Evolutionary conservation across 495 filamentous ascomycete species (phyloP), one percentile per base, ranked within the genome.

Genomic region (Penicillium robsamsonii): DNA sequence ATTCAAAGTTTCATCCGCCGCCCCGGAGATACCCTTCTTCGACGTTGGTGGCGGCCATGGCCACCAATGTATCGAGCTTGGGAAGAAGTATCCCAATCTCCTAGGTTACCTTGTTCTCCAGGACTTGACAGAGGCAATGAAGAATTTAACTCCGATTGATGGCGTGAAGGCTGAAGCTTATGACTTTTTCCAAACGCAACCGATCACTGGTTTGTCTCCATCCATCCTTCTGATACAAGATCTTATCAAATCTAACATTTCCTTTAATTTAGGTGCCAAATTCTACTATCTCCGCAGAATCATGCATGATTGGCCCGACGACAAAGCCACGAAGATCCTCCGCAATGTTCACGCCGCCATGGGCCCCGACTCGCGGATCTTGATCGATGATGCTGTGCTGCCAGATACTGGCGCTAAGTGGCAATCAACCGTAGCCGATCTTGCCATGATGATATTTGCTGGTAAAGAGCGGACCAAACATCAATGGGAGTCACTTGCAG

Each of bases 41-140:
- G 78, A 86, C 52, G 66, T 85, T 0, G 81, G 81, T 9, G 80
- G 83, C 37, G 70, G 77, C 2, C 66, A 76, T 29, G 82, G 82
- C n/a, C 77, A 85, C 24, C 79, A 84, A 44, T 72, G 72, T 43
- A 64, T 69, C 29, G 66, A 65, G 9, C 75, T 86, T 24, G 69
- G 66, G 33, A 64, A 74, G 44, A 75, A 65, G 46, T 75, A 70
- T 27, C 78, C 76, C 0, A 41, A 70, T 13, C 57, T 82, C 0
- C 56, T 67, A 0, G 79, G 77, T 0, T 65, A 66, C 15, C 65
- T 87, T 20, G 60, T 86, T 6, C 56, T 84, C 3, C 81, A 87
- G 53, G 84, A 88, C 53, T 64, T 79, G 0, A 66, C 76, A 4
- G 60, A 70, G 29, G 72, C 71, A 1, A 62, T 84, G 11, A 58